phyloP scores from a whole-genome alignment of 495 filamentous ascomycete species.

The Aspergillus leporis region DNA sequence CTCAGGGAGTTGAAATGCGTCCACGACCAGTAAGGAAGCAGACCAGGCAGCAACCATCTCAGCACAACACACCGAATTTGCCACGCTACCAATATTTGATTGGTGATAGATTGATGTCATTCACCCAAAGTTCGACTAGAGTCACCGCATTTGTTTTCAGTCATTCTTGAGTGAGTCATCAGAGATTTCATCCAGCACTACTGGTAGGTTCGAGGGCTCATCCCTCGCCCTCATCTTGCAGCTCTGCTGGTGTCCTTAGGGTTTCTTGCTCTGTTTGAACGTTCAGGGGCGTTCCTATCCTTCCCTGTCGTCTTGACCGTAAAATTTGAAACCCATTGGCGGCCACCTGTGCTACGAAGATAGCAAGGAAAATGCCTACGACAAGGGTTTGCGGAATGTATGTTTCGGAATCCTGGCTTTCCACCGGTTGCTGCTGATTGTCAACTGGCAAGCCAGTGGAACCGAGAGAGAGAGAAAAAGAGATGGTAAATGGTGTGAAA shows the following conservation, averaged over 20 bases:
- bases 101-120: not conserved
- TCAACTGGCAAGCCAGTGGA: constrained; percentile 16
- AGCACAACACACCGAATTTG: not conserved
- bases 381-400: constrained; percentile 41
- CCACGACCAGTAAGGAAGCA: not conserved
- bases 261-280: constrained; percentile 8
- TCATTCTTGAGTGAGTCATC: not conserved
- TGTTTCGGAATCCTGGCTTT: constrained; percentile 18
- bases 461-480: constrained; percentile 45
- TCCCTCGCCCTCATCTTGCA: constrained; percentile 25
- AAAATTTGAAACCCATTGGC: constrained; percentile 34
- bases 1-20: not conserved
- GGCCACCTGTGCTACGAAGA: constrained; percentile 39
- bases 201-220: constrained; percentile 3
- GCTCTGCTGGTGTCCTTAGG: constrained; percentile 9
- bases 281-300: constrained; percentile 6
- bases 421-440: constrained; percentile 11
- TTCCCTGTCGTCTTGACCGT: constrained; percentile 25
- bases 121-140: not conserved
- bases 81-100: not conserved
- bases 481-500: constrained; percentile 39
- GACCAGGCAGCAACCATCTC: not conserved
- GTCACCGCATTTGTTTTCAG: constrained; percentile 2
- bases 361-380: constrained; percentile 34
- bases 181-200: constrained; percentile 6